Base-by-base conservation (phyloP, 2,329 filamentous ascomycete species). In the Trichophyton equinum region DNA sequence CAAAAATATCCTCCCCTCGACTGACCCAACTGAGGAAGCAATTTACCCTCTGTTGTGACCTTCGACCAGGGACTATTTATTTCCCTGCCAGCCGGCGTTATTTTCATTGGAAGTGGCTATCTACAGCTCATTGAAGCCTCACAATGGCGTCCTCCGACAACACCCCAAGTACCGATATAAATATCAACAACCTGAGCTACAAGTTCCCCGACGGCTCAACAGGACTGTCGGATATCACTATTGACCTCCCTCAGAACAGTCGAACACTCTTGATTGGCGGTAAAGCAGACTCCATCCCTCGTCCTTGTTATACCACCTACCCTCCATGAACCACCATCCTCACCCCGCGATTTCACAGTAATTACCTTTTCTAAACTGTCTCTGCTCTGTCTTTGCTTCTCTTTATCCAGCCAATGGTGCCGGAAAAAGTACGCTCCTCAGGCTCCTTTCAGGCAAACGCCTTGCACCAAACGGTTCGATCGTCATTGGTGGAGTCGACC, bases 371-470 rank as follows among this genome's bases (percentile, higher is more conserved):
- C 56, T 56, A 61, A 57, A 49, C 33, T 15, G 57, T 59, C 15
- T 49, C 53, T 38, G 13, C 20, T 36, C 58, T 56, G 51, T 30
- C 11, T 36, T 42, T 30, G 36, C 11, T 42, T 57, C 56, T 36
- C 27, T 40, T 58, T 20, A 42, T 65, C 66, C 66, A 85, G 83
- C 94, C 72, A 99, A 99, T 74, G 94, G 94, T 65, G 92, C 94
- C 20, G 94, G 94, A 66, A 99, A 99, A 78, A 97, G 94, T 7
- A 99, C 94, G 0, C 85, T 99, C 61, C 86, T 99, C 55, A 91
- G 91, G 63, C 87, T 99, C 51, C 85, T 99, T 63, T 90, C 91
- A 18, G 94, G 94, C 71, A 97, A 97, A 79, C 90, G 91, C 61
- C 88, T 99, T 69, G 88, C 92, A 0, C 92, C 94, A 0, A 77